Conservation (phyloP, 257 asterid species). For the Capsicum pubescens region DNA sequence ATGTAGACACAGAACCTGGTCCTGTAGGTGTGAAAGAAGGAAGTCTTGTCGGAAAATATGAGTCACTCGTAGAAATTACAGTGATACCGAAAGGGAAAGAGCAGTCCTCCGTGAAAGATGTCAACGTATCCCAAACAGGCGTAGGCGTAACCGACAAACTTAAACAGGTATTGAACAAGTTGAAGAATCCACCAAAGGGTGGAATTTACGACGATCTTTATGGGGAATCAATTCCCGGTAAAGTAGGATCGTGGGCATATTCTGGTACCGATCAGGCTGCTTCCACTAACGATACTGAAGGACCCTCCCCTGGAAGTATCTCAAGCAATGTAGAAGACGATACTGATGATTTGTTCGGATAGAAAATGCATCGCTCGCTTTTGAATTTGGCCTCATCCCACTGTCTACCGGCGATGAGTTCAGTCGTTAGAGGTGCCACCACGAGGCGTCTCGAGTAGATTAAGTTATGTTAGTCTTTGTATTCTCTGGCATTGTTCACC, state of each 20-base stretch:
- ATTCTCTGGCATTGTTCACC: slow-evolving; percentile 6
- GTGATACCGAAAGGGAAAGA: slow-evolving; percentile 90
- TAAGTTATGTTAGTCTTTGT: not conserved
- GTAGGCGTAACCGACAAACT: slow-evolving; percentile 90
- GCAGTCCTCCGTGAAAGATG: slow-evolving; percentile 55
- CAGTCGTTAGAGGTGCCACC: not conserved
- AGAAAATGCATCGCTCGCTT: slow-evolving; percentile 34
- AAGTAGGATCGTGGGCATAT: slow-evolving; percentile 91
- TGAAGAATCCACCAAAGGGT: slow-evolving; percentile 71
- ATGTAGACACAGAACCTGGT: slow-evolving; percentile 96
- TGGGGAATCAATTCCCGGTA: slow-evolving; percentile 79
- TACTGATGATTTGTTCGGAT: slow-evolving; percentile 83
- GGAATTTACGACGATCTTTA: slow-evolving; percentile 93
- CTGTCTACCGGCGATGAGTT: not conserved
- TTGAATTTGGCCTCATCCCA: not conserved
- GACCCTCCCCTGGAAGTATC: slow-evolving; percentile 42
- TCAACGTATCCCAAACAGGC: slow-evolving; percentile 56
- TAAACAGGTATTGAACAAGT: slow-evolving; percentile 80
- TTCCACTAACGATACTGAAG: slow-evolving; percentile 45
- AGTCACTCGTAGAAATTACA: slow-evolving; percentile 83
- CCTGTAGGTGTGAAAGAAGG: slow-evolving; percentile 97
- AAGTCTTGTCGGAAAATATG: slow-evolving; percentile 96
- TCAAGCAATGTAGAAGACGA: slow-evolving; percentile 53
- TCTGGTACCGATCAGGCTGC: slow-evolving; percentile 49
- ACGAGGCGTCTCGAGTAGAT: not conserved